Evolutionary conservation across 805 yeast species (phyloP), one percentile per base, ranked within the genome.

Genomic region (Yarrowia yakushimensis): DNA sequence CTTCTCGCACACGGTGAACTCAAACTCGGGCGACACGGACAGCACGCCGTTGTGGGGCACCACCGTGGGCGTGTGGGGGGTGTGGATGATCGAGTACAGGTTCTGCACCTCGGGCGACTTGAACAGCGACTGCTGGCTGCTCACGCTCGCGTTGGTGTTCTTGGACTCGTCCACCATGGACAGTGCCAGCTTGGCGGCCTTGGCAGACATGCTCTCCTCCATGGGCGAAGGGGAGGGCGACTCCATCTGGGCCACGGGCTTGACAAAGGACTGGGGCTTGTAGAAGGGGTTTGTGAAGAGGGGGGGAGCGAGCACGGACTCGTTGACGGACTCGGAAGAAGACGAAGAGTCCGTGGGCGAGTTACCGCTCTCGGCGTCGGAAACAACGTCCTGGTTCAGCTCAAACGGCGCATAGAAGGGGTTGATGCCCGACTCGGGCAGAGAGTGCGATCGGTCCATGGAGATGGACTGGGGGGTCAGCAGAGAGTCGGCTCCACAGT

Each of bases 1-100:
- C 28, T 70, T 71, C 12, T 62, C 63, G 36, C 60, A 59, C 25
- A 45, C 60, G n/a, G 63, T 34, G 60, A 37, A 43, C 36, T 62
- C 64, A 31, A 42, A 45, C 31, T 62, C 54, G 60, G 46, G 31
- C 17, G 42, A 37, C 39, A 55, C 61, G 15, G 45, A 41, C 20
- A 55, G 39, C 20, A 39, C 48, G 10, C 48, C 61, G 48, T 55
- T 55, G 18, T 55, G 61, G 27, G 61, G 61, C 20, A 55, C 48
- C n/a, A 55, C 45, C 4, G 61, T 55, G 61, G 45, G 45, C 1
- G 48, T 37, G 28, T 55, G 61, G 28, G 61, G 61, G 15, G 61
- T 41, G 48, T 55, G 61, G 48, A 55, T 55, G 61, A 55, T 55
- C 20, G 45, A 39, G 61, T 55, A 55, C 13, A 55, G 37, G 37